Evolutionary conservation across 2,329 filamentous ascomycete species (phyloP).

Genomic region (Ilyonectria sp.): DNA sequence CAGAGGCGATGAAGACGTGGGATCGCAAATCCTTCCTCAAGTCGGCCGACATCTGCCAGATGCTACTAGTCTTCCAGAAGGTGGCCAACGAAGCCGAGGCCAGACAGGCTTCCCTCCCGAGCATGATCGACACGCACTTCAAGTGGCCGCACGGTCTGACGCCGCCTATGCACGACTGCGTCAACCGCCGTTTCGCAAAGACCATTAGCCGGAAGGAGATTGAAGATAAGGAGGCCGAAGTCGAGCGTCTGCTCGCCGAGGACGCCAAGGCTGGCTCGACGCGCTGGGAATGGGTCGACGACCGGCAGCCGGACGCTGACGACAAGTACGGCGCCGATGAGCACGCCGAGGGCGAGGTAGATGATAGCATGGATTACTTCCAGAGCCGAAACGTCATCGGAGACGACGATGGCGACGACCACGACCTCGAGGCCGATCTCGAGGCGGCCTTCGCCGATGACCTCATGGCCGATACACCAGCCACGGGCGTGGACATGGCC

Average conservation of each 20-base stretch:
- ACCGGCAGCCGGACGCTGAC: slow-evolving; percentile 57
- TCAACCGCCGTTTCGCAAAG: slow-evolving; percentile 87
- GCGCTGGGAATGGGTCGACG: slow-evolving; percentile 76
- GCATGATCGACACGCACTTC: slow-evolving; percentile 77
- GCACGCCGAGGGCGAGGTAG: slow-evolving; percentile 64
- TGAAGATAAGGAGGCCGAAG: slow-evolving; percentile 85
- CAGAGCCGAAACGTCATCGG: slow-evolving; percentile 49
- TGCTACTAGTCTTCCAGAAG: slow-evolving; percentile 83
- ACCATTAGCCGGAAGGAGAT: slow-evolving; percentile 87
- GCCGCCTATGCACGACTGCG: slow-evolving; percentile 88
- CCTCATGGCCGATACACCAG: slow-evolving; percentile 57
- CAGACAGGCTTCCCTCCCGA: slow-evolving; percentile 74
- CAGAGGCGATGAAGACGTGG: slow-evolving; percentile 95
- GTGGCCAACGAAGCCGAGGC: slow-evolving; percentile 79
- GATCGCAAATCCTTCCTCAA: slow-evolving; percentile 91
- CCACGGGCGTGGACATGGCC: slow-evolving; percentile 57
- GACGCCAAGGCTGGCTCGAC: slow-evolving; percentile 75
- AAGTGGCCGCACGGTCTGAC: slow-evolving; percentile 90
- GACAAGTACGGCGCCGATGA: slow-evolving; percentile 41
- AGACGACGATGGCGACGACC: slow-evolving; percentile 52
- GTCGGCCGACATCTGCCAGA: slow-evolving; percentile 89
- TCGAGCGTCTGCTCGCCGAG: slow-evolving; percentile 79
- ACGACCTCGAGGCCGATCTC: slow-evolving; percentile 68
- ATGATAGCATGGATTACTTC: slow-evolving; percentile 60
- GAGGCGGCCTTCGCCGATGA: slow-evolving; percentile 66